These are phyloP conservation scores for Ophiostoma pallidulum DNA, from an alignment of 2,329 filamentous ascomycete genomes.

Conservation along the genomic window DNA sequence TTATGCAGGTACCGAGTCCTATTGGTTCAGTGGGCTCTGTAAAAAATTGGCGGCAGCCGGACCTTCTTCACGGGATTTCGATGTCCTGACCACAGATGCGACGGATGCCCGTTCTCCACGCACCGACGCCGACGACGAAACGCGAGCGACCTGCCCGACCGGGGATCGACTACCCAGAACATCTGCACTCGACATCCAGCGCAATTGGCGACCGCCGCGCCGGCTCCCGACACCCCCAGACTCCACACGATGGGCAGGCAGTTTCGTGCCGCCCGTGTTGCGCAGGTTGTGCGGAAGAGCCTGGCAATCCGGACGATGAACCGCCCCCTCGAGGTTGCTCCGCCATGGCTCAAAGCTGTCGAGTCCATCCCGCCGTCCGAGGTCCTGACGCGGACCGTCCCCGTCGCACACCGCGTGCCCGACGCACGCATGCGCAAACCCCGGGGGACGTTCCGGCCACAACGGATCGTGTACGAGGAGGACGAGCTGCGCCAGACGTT, in stretches of 20 bases:
- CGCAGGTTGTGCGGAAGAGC: slow-evolving; percentile 30
- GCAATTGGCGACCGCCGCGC: not conserved
- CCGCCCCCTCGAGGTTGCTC: slow-evolving; percentile 23
- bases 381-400: slow-evolving; percentile 44
- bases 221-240: not conserved
- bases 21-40: slow-evolving; percentile 16
- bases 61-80: not conserved
- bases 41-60: slow-evolving; percentile 16
- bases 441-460: slow-evolving; percentile 71
- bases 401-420: slow-evolving; percentile 34
- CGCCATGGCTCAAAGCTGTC: slow-evolving; percentile 43
- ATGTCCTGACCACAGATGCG: too few species aligned
- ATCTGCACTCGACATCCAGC: not conserved
- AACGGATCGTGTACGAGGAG: slow-evolving; percentile 70
- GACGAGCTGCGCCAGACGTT: slow-evolving; percentile 73
- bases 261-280: slow-evolving; percentile 32
- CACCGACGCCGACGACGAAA: not conserved
- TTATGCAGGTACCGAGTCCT: slow-evolving; percentile 4
- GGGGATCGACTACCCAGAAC: too few species aligned
- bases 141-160: too few species aligned
- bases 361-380: slow-evolving; percentile 48
- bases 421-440: slow-evolving; percentile 49
- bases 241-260: slow-evolving; percentile 26
- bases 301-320: slow-evolving; percentile 26
- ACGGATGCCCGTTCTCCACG: too few species aligned